These are phyloP conservation scores for Fremontodendron californicum DNA, from an alignment of 345 rosid genomes.

Conservation along the genomic window DNA sequence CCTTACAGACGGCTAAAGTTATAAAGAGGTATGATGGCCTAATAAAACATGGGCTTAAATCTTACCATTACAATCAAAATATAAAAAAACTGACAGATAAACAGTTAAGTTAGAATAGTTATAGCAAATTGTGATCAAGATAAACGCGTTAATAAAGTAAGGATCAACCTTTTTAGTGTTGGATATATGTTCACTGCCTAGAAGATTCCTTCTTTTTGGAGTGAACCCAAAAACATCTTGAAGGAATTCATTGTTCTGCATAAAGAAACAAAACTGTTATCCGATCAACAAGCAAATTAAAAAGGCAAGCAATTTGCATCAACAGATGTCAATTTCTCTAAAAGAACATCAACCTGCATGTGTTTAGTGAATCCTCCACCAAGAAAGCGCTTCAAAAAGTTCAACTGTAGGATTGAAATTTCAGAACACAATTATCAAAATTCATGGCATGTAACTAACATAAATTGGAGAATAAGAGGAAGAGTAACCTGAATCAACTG, in stretches of 20 bases:
- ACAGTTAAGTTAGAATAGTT: not conserved
- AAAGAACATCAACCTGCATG: constrained; percentile 65
- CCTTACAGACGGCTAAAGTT: not conserved
- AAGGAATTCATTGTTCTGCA: too few species aligned
- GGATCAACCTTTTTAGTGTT: constrained; percentile 55
- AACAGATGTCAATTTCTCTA: not conserved
- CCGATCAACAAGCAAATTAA: not conserved
- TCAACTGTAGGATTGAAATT: constrained; percentile 44
- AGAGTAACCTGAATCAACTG: constrained; percentile 60
- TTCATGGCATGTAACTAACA: constrained; percentile 5
- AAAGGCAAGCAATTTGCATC: not conserved
- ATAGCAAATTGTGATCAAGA: too few species aligned
- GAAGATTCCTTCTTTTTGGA: too few species aligned
- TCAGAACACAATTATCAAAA: not conserved
- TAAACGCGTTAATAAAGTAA: not conserved
- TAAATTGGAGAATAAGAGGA: not conserved
- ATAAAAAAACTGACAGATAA: not conserved
- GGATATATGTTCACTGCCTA: too few species aligned
- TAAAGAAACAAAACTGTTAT: not conserved
- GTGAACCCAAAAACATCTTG: too few species aligned
- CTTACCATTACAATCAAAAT: not conserved
- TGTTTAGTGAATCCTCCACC: constrained; percentile 91
- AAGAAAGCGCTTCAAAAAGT: constrained; percentile 74
- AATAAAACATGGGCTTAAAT: not conserved
- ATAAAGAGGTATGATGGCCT: not conserved